Base-by-base conservation (phyloP, 371 early-diverging fungal genomes). In the Zancudomyces culisetae region DNA sequence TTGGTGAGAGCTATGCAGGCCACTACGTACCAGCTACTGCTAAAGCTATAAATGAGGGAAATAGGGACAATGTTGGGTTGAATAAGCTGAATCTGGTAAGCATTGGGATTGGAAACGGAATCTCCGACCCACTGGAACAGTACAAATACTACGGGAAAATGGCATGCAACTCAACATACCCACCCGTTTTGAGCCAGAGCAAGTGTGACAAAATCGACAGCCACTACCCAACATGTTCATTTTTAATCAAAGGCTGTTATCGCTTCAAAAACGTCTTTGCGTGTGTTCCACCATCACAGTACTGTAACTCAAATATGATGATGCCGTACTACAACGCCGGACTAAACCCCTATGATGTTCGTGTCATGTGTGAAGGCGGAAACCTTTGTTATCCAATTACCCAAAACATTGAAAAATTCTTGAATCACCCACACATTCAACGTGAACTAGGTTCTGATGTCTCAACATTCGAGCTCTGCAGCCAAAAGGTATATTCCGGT, bases 41-140 rank as follows among this genome's bases (percentile, higher is more conserved):
- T 24, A 67, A 74, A 52, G 76, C 72, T 22, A 78, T 86, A 54
- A 70, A 76, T 46, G 69, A 73, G n/a, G 62, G 71, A 43, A 87
- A 87, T 61, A 68, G 78, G 61, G 58, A 60, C 49, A 66, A 70
- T 23, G 51, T 63, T 3, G 66, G 73, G 45, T 60, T 78, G 52
- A 64, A 71, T 24, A 62, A 70, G 30, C 74, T 89, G 64, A 80
- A 83, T 58, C 70, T 89, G 47, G 78, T 74, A 51, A 77, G 80
- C 43, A 64, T 95, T 51, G 65, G 83, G 53, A 83, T 92, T 43
- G 95, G 95, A 30, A 95, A 95, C 58, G 96, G 92, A 8, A 65
- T 92, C 59, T 85, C 85, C 1, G 90, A 92, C 56, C 88, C 90
- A 23, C 68, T 82, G 51, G 69, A 77, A 6, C 95, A 95, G 71